Conservation (phyloP, 2,329 filamentous ascomycete species). For the Leptographium flavum region DNA sequence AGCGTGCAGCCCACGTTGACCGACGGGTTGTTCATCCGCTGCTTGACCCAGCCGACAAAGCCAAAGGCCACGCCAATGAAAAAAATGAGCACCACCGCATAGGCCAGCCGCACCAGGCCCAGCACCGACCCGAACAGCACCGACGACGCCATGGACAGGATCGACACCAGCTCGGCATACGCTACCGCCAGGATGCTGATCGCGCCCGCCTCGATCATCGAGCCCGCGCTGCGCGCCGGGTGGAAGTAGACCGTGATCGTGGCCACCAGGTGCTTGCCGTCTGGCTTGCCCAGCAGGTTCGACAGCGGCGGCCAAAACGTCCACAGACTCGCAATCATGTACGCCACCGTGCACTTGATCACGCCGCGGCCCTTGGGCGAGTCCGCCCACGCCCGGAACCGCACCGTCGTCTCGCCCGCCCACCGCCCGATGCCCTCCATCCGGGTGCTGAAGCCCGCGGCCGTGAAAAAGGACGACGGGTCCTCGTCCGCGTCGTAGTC, state of each 20-base stretch:
- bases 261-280: conserved; percentile 87
- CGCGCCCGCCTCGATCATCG: conserved; percentile 74
- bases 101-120: conserved; percentile 54
- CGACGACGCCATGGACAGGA: conserved; percentile 79
- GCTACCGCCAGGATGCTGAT: conserved; percentile 65
- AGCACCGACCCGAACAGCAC: conserved; percentile 59
- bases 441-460: conserved; percentile 15
- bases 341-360: conserved; percentile 83
- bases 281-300: conserved; percentile 61
- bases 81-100: conserved; percentile 64
- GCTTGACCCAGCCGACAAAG: conserved; percentile 78
- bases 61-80: conserved; percentile 81
- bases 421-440: conserved; percentile 2
- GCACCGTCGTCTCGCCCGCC: conserved; percentile 8
- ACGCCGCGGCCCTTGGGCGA: conserved; percentile 68
- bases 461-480: conserved; percentile 18
- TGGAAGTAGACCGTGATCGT: conserved; percentile 94
- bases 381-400: conserved; percentile 43
- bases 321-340: conserved; percentile 71
- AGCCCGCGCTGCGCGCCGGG: conserved; percentile 71
- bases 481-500: conserved; percentile 19
- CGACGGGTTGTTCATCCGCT: conserved; percentile 60
- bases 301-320: conserved; percentile 69
- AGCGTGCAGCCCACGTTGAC: conserved; percentile 79
- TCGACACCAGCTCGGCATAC: conserved; percentile 62